A percentile compares a stretch with the other conserved stretches of the same genome.
phyloP scores from a whole-genome alignment of 768 basidiomycete genomes.

The Pleurotus tuber-regium region DNA sequence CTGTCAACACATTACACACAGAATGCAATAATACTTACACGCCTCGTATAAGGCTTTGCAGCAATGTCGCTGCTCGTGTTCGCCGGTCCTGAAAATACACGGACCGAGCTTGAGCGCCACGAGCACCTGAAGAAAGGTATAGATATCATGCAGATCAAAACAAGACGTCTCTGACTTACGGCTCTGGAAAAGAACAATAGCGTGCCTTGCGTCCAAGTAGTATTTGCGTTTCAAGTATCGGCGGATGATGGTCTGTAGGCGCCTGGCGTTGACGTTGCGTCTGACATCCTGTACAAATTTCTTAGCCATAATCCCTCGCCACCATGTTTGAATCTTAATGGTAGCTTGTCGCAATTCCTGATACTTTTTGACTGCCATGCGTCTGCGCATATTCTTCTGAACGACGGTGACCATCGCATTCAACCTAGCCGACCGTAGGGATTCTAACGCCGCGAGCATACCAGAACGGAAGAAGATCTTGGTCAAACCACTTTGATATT shows the following conservation, averaged over 20 bases:
- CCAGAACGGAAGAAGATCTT: conserved; percentile 99
- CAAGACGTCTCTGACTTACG: conserved; percentile 50
- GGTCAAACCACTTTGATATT: conserved; percentile 94
- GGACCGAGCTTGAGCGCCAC: conserved; percentile 70
- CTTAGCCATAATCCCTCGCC: conserved; percentile 83
- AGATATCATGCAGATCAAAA: neutral
- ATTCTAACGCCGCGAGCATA: conserved; percentile 95
- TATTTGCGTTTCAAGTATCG: conserved; percentile 70
- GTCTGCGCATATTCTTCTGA: conserved; percentile 94
- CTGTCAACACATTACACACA: conserved; percentile 1
- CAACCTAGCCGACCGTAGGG: conserved; percentile 82
- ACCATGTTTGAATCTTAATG: conserved; percentile 91
- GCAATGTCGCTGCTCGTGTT: conserved; percentile 57
- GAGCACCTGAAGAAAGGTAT: conserved; percentile 49
- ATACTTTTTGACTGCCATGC: conserved; percentile 82
- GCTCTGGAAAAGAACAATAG: conserved; percentile 77
- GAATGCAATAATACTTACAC: conserved; percentile 51
- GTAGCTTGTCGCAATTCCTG: conserved; percentile 65
- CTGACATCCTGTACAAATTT: conserved; percentile 68
- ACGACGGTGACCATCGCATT: conserved; percentile 92
- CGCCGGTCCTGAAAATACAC: conserved; percentile 55
- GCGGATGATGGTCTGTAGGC: conserved; percentile 72
- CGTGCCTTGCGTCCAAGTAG: conserved; percentile 60
- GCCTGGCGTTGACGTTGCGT: conserved; percentile 69
- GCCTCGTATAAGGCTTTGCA: conserved; percentile 89